Evolutionary conservation across 1,284 basidiomycete species (phyloP).

Genomic region (Pholiota adiposa): DNA sequence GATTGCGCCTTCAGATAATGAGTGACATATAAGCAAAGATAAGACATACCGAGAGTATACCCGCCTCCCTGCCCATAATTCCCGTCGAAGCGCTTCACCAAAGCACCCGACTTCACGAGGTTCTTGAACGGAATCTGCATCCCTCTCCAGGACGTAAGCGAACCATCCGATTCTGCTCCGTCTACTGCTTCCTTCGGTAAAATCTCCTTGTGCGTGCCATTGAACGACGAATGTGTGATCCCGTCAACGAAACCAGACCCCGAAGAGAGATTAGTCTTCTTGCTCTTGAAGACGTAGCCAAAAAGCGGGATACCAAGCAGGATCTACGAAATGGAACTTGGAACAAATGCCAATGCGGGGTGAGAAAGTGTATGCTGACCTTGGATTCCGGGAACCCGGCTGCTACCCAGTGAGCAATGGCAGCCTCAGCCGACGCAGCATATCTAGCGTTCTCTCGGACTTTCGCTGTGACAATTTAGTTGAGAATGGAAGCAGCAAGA

Average conservation of each 20-base stretch:
- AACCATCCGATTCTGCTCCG: conserved; percentile 17
- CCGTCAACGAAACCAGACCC: conserved; percentile 41
- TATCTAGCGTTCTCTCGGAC: conserved; percentile 75
- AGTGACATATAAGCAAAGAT: neutral
- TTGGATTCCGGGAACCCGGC: conserved; percentile 76
- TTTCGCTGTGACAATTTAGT: conserved; percentile 50
- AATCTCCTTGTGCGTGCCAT: conserved; percentile 34
- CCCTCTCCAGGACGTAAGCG: conserved; percentile 41
- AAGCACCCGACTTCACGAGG: conserved; percentile 63
- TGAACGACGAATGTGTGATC: conserved; percentile 28
- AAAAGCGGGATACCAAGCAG: conserved; percentile 75
- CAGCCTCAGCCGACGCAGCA: conserved; percentile 68
- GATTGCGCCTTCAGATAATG: neutral
- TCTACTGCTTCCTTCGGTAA: conserved; percentile 28
- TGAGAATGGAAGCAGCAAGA: conserved; percentile 32
- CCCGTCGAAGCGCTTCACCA: conserved; percentile 52
- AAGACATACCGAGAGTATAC: conserved; percentile 38
- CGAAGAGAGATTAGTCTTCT: conserved; percentile 43
- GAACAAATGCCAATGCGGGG: neutral
- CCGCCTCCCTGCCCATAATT: conserved; percentile 52
- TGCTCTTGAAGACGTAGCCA: conserved; percentile 40
- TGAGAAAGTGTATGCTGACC: conserved; percentile 43
- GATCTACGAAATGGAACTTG: conserved; percentile 39
- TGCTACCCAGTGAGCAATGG: conserved; percentile 65
- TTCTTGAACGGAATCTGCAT: conserved; percentile 65